Evolutionary conservation across 805 yeast genomes (phyloP), one percentile per base, ranked within the genome.

Genomic region (Candida tibetensis): DNA sequence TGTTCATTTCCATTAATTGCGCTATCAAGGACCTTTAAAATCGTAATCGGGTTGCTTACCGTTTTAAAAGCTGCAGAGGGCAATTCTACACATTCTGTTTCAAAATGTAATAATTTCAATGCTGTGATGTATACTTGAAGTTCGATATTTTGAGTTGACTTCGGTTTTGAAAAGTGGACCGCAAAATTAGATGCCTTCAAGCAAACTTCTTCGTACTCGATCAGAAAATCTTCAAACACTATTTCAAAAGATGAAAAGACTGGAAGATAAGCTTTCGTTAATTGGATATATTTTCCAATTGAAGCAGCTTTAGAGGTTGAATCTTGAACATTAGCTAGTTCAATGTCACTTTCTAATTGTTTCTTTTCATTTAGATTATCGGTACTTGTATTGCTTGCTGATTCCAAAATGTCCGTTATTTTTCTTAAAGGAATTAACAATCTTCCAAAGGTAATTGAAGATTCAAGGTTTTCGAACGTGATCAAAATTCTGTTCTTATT

Each of bases 31-130:
- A 54, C 64, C 23, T 50, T 44, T 5, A 59, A 39, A 36, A 54
- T 16, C 45, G 61, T 44, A 1, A 49, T 51, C 40, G 47, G 52
- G 47, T 52, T 57, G 44, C 44, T 46, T 30, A 35, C 47, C 4
- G 48, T 39, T 26, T 48, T 39, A 42, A 60, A 47, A 1, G 71
- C 52, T 10, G 59, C 57, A 3, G 72, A 58, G 0, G 72, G 72
- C 5, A 68, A 33, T 21, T 62, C 70, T 26, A 69, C 39, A 39
- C 66, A 57, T 28, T 49, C 51, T 32, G 57, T 51, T 12, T 48
- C 62, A 8, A 51, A 42, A 31, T 69, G 67, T 31, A 37, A 51
- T 4, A 67, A 12, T 32, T 48, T 58, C 9, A 52, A 51, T 2
- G 64, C 49, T 1, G 71, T 59, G 18, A 63, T 30, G 40, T 60